Evolutionary conservation across 768 basidiomycete genomes (phyloP), one percentile per base, ranked within the genome.

Genomic region (Piloderma croceum): DNA sequence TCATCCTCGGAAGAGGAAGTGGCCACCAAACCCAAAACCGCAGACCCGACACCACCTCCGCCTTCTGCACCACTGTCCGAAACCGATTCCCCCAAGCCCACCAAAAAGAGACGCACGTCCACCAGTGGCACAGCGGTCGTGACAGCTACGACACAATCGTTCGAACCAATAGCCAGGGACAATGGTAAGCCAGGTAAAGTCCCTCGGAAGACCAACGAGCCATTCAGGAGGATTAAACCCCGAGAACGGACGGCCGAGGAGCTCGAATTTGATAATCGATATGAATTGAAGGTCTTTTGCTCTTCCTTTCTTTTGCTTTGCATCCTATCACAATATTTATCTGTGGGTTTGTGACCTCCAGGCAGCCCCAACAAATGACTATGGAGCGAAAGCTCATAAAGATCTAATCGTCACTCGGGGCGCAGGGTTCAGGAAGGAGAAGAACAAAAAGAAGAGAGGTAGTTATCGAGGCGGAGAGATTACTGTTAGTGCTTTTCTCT

Each of bases 381-480:
- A 99, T 50, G 94, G 94, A 15, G 82, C 79, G 22, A 74, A 73
- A 40, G 94, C 94, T 1, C 80, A 82, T 48, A 71, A 74, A 27
- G 96, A 98, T 61, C 68, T 99, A 46, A 84, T 94, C 47, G 87
- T 92, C 20, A 98, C 94, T 3, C 78, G 92, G 2, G 94, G 94
- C 3, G 84, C 88, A 35, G 90, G 90, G 3, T 99, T 99, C 71
- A 76, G 91, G 40, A 99, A 98, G 64, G 94, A 96, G 73, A 99
- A 99, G 67, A 97, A 96, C 68, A 99, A 98, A 78, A 98, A 98
- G 69, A 99, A 99, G 68, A 71, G 87, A 52, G 94, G 92, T 3
- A 90, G 84, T 45, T 97, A 97, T 63, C 77, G 78, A 33, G 92
- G 94, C 10, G 94, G 94, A 29, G 89, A 93, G 57, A 99, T 99